Evolutionary conservation across 805 yeast species (phyloP), one percentile per base, ranked within the genome.

Genomic region (Spathaspora girioi): DNA sequence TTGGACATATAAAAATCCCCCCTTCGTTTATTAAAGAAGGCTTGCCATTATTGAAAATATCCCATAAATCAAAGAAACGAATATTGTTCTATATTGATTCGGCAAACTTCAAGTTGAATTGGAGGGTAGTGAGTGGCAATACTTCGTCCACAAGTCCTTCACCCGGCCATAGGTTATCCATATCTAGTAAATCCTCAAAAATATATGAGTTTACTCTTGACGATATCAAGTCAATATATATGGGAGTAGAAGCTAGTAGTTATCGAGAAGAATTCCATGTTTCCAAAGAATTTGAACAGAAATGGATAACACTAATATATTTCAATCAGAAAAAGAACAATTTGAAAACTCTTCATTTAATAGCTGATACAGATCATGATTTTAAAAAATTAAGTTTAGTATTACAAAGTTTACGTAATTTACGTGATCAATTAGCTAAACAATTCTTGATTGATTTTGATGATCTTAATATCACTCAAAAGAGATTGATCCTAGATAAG

Each of bases 281-380:
- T 1, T 80, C 91, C 1, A 71, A 81, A 35, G 90, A 86, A 47
- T 80, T 78, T 49, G 82, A 83, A 43, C 71, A 75, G 11, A 67
- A 80, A 8, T 93, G 99, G 99, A 77, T 89, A 0, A 85, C 96
- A 0, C 79, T 93, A 31, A 81, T 90, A 11, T 93, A 89, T 62
- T 80, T 76, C 51, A 78, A 81, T 55, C 75, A 78, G 6, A 73
- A 80, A 5, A 82, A 79, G 50, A 75, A 80, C 48, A 88, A 86
- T 62, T 71, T 89, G 44, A 88, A 89, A 59, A 87, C 92, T 0
- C 66, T 94, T 49, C 97, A 93, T 67, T 67, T 91, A 14, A 82
- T 92, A 8, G 91, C 96, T 0, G 87, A 58, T 54, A 78, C 56
- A 73, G 89, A 62, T 61, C 84, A 72, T 31, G 82, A 89, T 31